A percentile compares a stretch with the other conserved stretches of the same genome.
Conservation (phyloP, 2,329 filamentous ascomycete genomes). For the Myriosclerotinia duriaeana region DNA sequence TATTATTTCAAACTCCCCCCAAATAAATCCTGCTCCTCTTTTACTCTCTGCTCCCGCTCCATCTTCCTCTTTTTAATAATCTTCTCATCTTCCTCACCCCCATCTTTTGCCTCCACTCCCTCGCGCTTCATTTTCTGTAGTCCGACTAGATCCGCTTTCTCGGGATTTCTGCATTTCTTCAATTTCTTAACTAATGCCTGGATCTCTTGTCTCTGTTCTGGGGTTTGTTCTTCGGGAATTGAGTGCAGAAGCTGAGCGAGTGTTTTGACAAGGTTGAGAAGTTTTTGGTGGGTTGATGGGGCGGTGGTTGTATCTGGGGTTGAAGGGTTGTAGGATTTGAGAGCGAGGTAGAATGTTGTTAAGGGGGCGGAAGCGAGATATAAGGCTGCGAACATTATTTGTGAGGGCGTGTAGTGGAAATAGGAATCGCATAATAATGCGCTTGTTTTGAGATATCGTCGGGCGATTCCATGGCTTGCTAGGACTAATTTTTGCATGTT, state of each 20-base stretch:
- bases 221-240: conserved; percentile 28
- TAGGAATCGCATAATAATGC: conserved; percentile 92
- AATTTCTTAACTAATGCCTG: conserved; percentile 66
- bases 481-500: conserved; percentile 47
- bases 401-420: conserved; percentile 90
- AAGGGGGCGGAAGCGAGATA: conserved; percentile 71
- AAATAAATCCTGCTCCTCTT: conserved; percentile 41
- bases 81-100: conserved; percentile 39
- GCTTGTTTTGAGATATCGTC: conserved; percentile 72
- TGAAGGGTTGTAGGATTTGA: conserved; percentile 34
- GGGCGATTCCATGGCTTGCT: conserved; percentile 69
- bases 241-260: conserved; percentile 11
- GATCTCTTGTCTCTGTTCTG: conserved; percentile 48
- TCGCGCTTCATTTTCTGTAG: conserved; percentile 60
- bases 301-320: conserved; percentile 8
- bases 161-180: conserved; percentile 71
- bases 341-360: conserved; percentile 37
- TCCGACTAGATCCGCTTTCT: conserved; percentile 69
- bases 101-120: conserved; percentile 21
- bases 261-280: neutral
- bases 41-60: conserved; percentile 43
- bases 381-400: conserved; percentile 86
- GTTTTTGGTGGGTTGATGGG: conserved; percentile 10
- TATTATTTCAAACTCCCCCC: conserved; percentile 31
- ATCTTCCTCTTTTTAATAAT: conserved; percentile 44